phyloP scores from a whole-genome alignment of 192 early-diverging fungal species.

The Coemansia sp. region DNA sequence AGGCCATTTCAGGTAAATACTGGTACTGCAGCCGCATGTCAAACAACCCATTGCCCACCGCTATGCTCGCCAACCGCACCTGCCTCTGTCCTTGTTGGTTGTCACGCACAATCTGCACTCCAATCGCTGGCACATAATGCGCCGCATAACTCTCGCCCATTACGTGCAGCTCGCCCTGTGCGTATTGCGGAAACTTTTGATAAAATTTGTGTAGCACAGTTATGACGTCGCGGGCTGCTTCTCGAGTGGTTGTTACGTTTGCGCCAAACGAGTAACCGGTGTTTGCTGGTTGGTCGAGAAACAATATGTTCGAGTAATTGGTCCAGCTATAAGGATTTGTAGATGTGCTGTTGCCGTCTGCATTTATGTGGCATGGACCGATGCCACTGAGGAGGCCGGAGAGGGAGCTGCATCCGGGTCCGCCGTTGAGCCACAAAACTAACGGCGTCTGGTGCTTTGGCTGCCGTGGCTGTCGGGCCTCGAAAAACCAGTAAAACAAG shows the following conservation, averaged over 20 bases:
- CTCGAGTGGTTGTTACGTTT: conserved; percentile 61
- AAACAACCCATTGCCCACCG: conserved; percentile 88
- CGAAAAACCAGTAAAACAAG: conserved; percentile 96
- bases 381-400: conserved; percentile 73
- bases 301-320: conserved; percentile 74
- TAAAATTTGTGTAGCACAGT: conserved; percentile 86
- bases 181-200: conserved; percentile 72
- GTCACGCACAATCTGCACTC: conserved; percentile 63
- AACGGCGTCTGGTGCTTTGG: conserved; percentile 67
- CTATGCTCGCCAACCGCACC: conserved; percentile 68
- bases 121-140: conserved; percentile 92
- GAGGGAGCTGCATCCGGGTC: conserved; percentile 78
- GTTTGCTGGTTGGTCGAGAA: conserved; percentile 83
- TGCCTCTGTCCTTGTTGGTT: conserved; percentile 43
- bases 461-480: conserved; percentile 60
- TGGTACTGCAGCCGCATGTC: conserved; percentile 83
- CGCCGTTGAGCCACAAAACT: conserved; percentile 74
- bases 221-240: conserved; percentile 78
- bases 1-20: conserved; percentile 72
- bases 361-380: conserved; percentile 79
- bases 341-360: conserved; percentile 63
- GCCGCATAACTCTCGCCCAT: conserved; percentile 84
- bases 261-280: conserved; percentile 84
- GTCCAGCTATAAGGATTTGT: conserved; percentile 85
- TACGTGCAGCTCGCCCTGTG: conserved; percentile 72